Evolutionary conservation across 352 stramenopile genomes (phyloP).

Genomic region (Pythium plurisporium): DNA sequence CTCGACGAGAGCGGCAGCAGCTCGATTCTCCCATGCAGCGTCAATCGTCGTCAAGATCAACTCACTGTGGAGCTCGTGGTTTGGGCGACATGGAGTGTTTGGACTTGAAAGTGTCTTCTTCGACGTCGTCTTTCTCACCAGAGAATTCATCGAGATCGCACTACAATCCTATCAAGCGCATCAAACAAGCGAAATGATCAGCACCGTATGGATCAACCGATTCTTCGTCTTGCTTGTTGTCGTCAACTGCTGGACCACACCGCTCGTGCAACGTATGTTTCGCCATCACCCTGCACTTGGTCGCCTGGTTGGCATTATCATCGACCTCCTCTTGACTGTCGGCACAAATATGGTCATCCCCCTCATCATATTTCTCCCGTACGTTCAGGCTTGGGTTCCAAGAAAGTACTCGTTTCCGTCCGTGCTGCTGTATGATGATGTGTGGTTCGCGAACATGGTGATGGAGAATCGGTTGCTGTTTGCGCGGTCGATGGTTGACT

Average conservation of each 20-base stretch:
- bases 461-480: slow-evolving; percentile 38
- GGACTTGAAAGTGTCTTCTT: slow-evolving; percentile 16
- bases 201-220: slow-evolving; percentile 16
- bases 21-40: neutral
- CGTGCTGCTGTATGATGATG: slow-evolving; percentile 31
- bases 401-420: slow-evolving; percentile 28
- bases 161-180: slow-evolving; percentile 4
- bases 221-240: slow-evolving; percentile 19
- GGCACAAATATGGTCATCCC: slow-evolving; percentile 22
- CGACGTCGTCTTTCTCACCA: slow-evolving; percentile 2
- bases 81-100: slow-evolving; percentile 7
- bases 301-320: slow-evolving; percentile 16
- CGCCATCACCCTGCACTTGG: neutral
- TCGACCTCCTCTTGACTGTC: slow-evolving; percentile 20
- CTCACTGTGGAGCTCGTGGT: neutral
- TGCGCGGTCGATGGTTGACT: neutral
- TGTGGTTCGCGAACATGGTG: slow-evolving; percentile 34
- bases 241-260: slow-evolving; percentile 24
- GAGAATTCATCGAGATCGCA: slow-evolving; percentile 8
- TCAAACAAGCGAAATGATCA: slow-evolving; percentile 3
- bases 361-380: slow-evolving; percentile 29
- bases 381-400: slow-evolving; percentile 22
- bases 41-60: neutral
- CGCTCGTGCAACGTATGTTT: slow-evolving; percentile 8
- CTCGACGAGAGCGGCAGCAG: neutral